These are phyloP conservation scores for Alternaria solani DNA, from an alignment of 2,329 filamentous ascomycete genomes.

Conservation along the genomic window DNA sequence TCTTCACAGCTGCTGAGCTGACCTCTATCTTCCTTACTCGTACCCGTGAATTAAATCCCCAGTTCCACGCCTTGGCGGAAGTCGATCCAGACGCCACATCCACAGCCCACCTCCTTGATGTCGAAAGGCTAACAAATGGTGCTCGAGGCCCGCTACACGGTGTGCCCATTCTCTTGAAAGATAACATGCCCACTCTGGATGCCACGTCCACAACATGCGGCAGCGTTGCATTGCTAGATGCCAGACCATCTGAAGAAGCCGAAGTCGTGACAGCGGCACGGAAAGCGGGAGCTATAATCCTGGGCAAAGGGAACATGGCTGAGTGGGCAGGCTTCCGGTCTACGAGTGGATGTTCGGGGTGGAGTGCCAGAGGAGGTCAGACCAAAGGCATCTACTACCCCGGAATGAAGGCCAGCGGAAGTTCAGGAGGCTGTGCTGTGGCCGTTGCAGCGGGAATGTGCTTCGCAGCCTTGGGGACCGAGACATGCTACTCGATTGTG, in stretches of 20 bases:
- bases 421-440: conserved; percentile 68
- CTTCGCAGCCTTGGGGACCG: conserved; percentile 65
- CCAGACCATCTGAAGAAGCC: conserved; percentile 63
- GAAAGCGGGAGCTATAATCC: conserved; percentile 65
- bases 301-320: conserved; percentile 69
- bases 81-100: conserved; percentile 55
- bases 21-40: conserved; percentile 59
- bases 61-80: conserved; percentile 64
- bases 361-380: conserved; percentile 69
- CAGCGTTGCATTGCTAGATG: conserved; percentile 66
- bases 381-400: conserved; percentile 65
- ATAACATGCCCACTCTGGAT: conserved; percentile 64
- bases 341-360: conserved; percentile 64
- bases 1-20: background rate
- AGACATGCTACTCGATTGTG: conserved; percentile 42
- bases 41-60: conserved; percentile 63
- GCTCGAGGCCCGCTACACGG: conserved; percentile 62
- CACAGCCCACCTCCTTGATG: conserved; percentile 60
- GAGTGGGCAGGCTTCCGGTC: conserved; percentile 66
- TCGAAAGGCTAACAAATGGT: conserved; percentile 53
- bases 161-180: conserved; percentile 68
- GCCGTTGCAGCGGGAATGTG: conserved; percentile 64
- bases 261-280: conserved; percentile 65
- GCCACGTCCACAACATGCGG: conserved; percentile 54
- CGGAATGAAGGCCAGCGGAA: conserved; percentile 67